These are phyloP conservation scores for Thinopyrum elongatum DNA, from an alignment of 176 grass and related monocot species.

Conservation along the genomic window DNA sequence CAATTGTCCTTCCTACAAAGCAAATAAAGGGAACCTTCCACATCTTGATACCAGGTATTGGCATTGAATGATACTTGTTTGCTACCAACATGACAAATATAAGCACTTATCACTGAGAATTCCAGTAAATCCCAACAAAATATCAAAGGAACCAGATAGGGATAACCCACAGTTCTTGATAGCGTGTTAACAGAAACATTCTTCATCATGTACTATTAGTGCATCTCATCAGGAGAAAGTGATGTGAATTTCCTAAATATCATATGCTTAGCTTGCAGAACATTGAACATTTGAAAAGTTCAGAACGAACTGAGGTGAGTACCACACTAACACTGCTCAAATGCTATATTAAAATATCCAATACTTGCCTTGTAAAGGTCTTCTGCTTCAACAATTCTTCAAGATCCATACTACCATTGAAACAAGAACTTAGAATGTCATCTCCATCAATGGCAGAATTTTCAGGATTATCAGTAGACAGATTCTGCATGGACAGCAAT, in stretches of 20 bases:
- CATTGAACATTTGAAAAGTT: background rate
- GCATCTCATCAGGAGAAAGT: background rate
- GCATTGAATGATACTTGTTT: background rate
- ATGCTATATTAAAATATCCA: background rate
- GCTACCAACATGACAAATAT: background rate
- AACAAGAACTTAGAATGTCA: conserved; percentile 21
- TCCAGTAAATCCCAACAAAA: background rate
- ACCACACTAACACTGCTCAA: conserved; percentile 1
- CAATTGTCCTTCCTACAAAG: conserved; percentile 9
- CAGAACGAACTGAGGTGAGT: background rate
- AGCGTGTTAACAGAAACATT: background rate
- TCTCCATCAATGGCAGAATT: conserved; percentile 26
- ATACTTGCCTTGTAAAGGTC: conserved; percentile 58
- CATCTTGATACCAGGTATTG: background rate
- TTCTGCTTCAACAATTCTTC: conserved; percentile 51
- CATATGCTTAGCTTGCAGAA: background rate
- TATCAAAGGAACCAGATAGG: background rate
- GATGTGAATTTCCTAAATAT: background rate
- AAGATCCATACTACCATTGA: conserved; percentile 17
- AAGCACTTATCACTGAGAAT: background rate
- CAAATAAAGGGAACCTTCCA: conserved; percentile 7
- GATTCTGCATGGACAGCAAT: conserved; percentile 22
- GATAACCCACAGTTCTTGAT: background rate
- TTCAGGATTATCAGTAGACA: conserved; percentile 17
- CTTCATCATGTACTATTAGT: background rate